These are phyloP conservation scores for Fusarium foetens DNA, from an alignment of 2,329 filamentous ascomycete species.

Conservation along the genomic window DNA sequence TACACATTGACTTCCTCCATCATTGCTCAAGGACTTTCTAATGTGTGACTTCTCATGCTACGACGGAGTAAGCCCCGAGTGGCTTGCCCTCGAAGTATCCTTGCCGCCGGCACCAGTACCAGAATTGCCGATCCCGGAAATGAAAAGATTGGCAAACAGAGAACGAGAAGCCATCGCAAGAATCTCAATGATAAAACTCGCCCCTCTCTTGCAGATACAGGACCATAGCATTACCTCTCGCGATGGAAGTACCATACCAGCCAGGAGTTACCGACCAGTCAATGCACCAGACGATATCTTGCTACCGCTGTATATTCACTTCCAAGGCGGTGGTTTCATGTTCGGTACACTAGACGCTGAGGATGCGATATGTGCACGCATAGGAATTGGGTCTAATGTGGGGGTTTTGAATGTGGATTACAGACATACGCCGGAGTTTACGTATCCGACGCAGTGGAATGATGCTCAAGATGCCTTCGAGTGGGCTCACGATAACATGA, in stretches of 20 bases:
- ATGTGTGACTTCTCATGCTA: conserved; percentile 1
- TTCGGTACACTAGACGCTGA: conserved; percentile 1
- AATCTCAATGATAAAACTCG: neutral
- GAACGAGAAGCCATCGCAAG: conserved; percentile 8
- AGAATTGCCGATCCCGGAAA: neutral
- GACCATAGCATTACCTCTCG: neutral
- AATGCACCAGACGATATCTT: accelerated
- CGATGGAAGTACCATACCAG: neutral
- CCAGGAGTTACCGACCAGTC: neutral
- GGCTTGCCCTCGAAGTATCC: neutral
- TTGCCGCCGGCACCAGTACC: neutral
- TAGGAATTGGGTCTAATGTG: neutral
- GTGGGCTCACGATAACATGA: conserved; percentile 7
- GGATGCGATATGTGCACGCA: conserved; percentile 11
- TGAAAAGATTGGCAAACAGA: neutral
- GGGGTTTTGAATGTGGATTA: neutral
- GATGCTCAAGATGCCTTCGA: conserved; percentile 6
- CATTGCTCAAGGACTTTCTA: accelerated
- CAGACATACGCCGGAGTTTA: neutral
- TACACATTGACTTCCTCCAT: neutral
- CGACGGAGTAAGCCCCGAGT: neutral
- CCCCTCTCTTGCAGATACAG: neutral
- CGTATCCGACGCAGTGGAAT: conserved; percentile 8
- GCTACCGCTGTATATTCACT: conserved; percentile 1
- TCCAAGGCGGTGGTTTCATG: conserved; percentile 18